Evolutionary conservation across 2,329 filamentous ascomycete species (phyloP).

Genomic region (Chaetomium sp.): DNA sequence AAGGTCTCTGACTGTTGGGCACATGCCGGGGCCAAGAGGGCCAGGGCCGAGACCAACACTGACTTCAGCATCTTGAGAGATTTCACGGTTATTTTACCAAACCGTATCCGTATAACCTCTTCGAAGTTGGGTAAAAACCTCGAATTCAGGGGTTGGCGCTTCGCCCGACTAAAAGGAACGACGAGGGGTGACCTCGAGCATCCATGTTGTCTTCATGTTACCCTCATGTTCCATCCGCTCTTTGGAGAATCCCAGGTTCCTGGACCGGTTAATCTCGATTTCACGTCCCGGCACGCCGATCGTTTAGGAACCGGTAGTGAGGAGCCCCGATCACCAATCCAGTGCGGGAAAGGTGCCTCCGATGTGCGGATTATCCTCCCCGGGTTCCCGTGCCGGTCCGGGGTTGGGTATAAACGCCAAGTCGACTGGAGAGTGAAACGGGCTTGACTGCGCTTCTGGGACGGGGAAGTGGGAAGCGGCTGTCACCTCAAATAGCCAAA

Average conservation of each 20-base stretch:
- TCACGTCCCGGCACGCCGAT: neutral
- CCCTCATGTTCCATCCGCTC: neutral
- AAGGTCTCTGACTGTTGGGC: neutral
- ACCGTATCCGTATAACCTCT: neutral
- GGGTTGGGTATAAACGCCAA: neutral
- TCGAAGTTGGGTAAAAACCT: neutral
- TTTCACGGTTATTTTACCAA: neutral
- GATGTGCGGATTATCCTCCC: neutral
- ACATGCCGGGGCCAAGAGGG: neutral
- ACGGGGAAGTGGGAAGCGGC: neutral
- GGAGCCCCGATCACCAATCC: neutral
- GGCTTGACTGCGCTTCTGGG: neutral
- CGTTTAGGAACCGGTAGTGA: neutral
- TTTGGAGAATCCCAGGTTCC: neutral
- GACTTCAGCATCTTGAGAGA: slow-evolving; percentile 7
- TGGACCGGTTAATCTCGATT: slow-evolving; percentile 1
- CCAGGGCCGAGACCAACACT: neutral
- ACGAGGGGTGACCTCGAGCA: neutral
- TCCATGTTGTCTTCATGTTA: neutral
- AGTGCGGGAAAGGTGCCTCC: slow-evolving; percentile 4
- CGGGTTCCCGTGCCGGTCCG: neutral
- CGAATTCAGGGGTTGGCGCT: neutral
- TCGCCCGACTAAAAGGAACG: neutral
- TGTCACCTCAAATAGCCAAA: neutral
- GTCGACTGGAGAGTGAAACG: neutral